Evolutionary conservation across 257 asterid genomes (phyloP).

Genomic region (Agastache rugosa): DNA sequence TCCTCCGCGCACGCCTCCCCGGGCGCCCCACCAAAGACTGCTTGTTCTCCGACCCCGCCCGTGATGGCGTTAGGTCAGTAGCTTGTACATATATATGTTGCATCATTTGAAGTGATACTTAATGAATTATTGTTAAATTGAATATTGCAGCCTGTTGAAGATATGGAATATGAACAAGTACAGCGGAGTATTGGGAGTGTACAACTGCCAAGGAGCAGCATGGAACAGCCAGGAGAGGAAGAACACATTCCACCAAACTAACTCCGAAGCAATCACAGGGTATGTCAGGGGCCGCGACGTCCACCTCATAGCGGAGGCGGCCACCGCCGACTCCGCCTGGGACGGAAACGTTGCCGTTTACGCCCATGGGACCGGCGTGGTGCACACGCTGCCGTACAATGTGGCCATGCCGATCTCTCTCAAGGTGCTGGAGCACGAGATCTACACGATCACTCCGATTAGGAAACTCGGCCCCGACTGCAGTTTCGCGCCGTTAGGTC

Average conservation of each 20-base stretch:
- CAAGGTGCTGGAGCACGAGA: conserved; percentile 81
- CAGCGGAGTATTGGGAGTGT: conserved; percentile 81
- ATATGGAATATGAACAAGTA: conserved; percentile 93
- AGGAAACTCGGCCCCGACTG: conserved; percentile 52
- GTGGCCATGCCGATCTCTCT: conserved; percentile 75
- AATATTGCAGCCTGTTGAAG: conserved; percentile 64
- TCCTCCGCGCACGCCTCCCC: conserved; percentile 84
- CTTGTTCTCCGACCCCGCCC: conserved; percentile 88
- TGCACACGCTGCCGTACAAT: conserved; percentile 53
- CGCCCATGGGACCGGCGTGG: conserved; percentile 48
- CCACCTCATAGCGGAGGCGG: conserved; percentile 62
- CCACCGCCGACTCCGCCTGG: conserved; percentile 66
- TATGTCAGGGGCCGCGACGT: conserved; percentile 72
- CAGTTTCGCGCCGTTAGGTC: conserved; percentile 76
- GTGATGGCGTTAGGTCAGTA: conserved; percentile 81
- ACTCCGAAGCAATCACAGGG: conserved; percentile 63
- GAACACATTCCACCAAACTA: conserved; percentile 76
- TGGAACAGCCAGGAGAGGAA: conserved; percentile 75
- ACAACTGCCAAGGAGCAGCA: conserved; percentile 94
- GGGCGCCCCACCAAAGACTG: conserved; percentile 95
- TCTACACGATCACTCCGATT: conserved; percentile 71
- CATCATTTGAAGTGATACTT: no score
- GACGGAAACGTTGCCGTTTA: conserved; percentile 66
- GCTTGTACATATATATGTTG: no score
- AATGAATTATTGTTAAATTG: neutral